phyloP scores from a whole-genome alignment of 192 early-diverging fungal species.

The Entomortierella beljakovae region DNA sequence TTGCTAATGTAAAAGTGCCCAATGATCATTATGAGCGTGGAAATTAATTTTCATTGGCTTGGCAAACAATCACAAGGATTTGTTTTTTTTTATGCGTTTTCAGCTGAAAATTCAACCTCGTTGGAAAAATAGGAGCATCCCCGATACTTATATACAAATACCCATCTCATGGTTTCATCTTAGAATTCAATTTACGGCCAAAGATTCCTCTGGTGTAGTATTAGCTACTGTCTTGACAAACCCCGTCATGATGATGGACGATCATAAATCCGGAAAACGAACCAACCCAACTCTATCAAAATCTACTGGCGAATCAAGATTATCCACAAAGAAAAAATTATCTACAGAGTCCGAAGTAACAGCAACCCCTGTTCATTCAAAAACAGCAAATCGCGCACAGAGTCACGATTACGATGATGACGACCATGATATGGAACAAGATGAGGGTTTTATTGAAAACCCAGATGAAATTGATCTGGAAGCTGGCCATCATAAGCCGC shows the following conservation, averaged over 20 bases:
- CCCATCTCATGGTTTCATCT: neutral
- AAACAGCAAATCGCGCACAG: neutral
- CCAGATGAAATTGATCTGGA: constrained; percentile 45
- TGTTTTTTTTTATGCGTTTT: neutral
- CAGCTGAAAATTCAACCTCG: constrained; percentile 27
- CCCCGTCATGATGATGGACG: constrained; percentile 56
- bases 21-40: neutral
- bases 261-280: constrained; percentile 51
- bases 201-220: constrained; percentile 36
- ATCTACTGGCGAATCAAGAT: neutral
- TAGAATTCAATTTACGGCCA: constrained; percentile 53
- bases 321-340: constrained; percentile 7
- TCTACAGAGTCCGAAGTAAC: neutral
- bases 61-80: constrained; percentile 29
- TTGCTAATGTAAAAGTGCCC: constrained; percentile 5
- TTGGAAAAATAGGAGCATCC: too few relatives aligned
- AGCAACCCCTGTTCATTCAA: neutral
- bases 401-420: constrained; percentile 30
- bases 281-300: constrained; percentile 5
- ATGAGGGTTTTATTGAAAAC: constrained; percentile 11
- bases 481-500: constrained; percentile 30
- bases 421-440: constrained; percentile 34
- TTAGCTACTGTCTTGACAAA: constrained; percentile 42
- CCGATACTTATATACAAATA: neutral
- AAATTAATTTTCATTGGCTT: constrained; percentile 6